Evolutionary conservation across 2,329 filamentous ascomycete species (phyloP).

Genomic region (Pseudocercospora fijiensis): DNA sequence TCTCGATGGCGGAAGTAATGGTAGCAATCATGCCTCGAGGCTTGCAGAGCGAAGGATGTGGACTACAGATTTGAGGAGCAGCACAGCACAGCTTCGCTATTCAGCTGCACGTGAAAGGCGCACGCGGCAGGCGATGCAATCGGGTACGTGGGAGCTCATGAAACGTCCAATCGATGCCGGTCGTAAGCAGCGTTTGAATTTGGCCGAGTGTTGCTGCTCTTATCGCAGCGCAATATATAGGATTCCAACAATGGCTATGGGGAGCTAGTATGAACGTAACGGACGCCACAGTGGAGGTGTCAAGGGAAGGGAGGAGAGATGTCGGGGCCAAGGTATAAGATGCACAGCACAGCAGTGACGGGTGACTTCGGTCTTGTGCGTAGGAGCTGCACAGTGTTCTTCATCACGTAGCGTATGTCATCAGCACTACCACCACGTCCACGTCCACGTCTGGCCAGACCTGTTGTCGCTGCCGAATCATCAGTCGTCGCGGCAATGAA

Average conservation of each 20-base stretch:
- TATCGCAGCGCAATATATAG: neutral
- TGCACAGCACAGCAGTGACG: too few species aligned
- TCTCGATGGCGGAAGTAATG: slow-evolving; percentile 15
- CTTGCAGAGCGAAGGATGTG: slow-evolving; percentile 2
- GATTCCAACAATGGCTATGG: neutral
- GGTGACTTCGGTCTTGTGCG: neutral
- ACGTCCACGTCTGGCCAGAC: neutral
- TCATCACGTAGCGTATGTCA: too few species aligned
- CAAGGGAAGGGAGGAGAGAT: neutral
- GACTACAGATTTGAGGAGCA: neutral
- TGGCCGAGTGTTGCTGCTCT: neutral
- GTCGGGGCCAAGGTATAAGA: neutral
- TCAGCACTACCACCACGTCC: neutral
- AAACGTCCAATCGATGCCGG: neutral
- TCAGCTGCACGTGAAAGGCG: neutral
- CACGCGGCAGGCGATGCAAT: neutral
- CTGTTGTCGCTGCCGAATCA: neutral
- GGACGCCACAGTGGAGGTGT: neutral
- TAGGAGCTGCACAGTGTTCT: neutral
- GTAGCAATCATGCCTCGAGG: slow-evolving; percentile 19
- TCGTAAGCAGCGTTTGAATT: slow-evolving; percentile 1
- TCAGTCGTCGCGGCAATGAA: neutral
- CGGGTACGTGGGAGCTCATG: neutral
- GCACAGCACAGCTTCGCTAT: neutral
- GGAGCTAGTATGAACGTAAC: neutral